Base-by-base conservation (phyloP, 148 eudicot species). In the Bassia scoparia region DNA sequence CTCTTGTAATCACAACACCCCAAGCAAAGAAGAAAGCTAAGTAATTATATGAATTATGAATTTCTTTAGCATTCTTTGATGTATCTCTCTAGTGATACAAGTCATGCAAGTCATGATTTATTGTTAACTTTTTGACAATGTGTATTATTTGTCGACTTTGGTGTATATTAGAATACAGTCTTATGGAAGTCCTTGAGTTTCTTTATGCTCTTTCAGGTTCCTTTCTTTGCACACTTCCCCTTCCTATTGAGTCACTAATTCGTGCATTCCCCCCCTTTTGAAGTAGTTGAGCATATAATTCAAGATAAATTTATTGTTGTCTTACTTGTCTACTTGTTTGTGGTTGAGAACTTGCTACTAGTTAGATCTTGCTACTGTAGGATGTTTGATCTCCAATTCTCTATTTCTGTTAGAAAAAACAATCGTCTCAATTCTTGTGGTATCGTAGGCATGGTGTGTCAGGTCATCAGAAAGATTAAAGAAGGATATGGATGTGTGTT, bases 21-120 rank as follows among this genome's bases (percentile, higher is more conserved):
- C 77, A 63, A 38, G 12, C 78, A 70, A 87, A 79, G 71, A 89
- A 89, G 83, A 89, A 80, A 67, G 15, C 7, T 52, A 75, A 64
- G 72, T 29, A 64, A 58, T 16, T 68, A 16, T 37, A 30, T 60
- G 46, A 60, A 49, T 61, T 2, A 34, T n/a, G n/a, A n/a, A n/a
- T n/a, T n/a, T n/a, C n/a, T n/a, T n/a, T 41, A 8, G 11, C 12
- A 7, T 17, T 43, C 3, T 44, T 44, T 41, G 16, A 62, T 9
- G 46, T 34, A 35, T 34, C 20, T 26, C 1, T 29, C 29, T 23
- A 23, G 10, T 34, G 67, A 62, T 34, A n/a, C n/a, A n/a, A n/a
- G n/a, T n/a, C n/a, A n/a, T n/a, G n/a, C n/a, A 9, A 34, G 2
- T n/a, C 4, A 16, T 62, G 67, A 21, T 61, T 61, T 17, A 60